Evolutionary conservation across 2,329 filamentous ascomycete genomes (phyloP).

Genomic region (Aspergillus candidus): DNA sequence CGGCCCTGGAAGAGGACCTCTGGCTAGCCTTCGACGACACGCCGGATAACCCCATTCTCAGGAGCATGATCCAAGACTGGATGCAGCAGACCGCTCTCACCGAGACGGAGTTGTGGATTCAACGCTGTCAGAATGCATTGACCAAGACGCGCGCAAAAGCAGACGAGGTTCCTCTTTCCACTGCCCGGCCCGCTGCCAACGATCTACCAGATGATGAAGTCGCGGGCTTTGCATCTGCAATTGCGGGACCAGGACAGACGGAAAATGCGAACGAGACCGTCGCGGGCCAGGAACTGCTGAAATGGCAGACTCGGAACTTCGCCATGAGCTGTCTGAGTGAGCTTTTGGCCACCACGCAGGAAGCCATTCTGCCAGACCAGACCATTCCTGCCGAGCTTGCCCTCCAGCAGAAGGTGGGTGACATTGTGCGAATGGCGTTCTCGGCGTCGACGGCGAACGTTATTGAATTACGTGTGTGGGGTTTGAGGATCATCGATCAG

Average conservation of each 20-base stretch:
- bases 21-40: constrained; percentile 81
- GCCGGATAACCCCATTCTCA: constrained; percentile 71
- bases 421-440: constrained; percentile 94
- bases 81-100: constrained; percentile 78
- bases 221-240: constrained; percentile 81
- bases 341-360: constrained; percentile 70
- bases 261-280: constrained; percentile 45
- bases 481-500: constrained; percentile 87
- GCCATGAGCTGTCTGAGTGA: constrained; percentile 85
- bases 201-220: constrained; percentile 95
- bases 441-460: constrained; percentile 94
- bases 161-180: constrained; percentile 42
- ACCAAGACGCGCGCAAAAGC: constrained; percentile 74
- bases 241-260: constrained; percentile 54
- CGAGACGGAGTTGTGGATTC: constrained; percentile 79
- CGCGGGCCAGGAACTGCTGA: constrained; percentile 75
- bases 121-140: constrained; percentile 79
- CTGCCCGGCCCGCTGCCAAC: constrained; percentile 46
- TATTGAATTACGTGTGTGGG: constrained; percentile 81
- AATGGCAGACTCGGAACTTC: constrained; percentile 94
- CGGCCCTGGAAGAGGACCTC: constrained; percentile 79
- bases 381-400: constrained; percentile 71
- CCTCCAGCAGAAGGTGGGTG: constrained; percentile 76
- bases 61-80: constrained; percentile 87
- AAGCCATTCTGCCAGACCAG: constrained; percentile 70